Base-by-base conservation (phyloP, 805 yeast genomes). In the Huiozyma naganishii region DNA sequence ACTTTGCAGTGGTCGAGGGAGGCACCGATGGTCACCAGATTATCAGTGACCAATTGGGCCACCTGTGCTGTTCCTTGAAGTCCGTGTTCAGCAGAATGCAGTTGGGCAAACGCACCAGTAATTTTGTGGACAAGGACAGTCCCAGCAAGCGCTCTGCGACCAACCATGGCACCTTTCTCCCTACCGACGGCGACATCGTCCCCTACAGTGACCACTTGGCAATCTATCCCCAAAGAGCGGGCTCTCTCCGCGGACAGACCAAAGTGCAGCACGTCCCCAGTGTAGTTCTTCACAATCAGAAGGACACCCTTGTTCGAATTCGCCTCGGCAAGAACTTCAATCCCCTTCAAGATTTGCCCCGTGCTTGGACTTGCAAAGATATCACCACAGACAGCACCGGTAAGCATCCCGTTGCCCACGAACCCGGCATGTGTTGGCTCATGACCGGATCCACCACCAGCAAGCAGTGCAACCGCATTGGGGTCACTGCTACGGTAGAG, bases 401-500 rank as follows among this genome's bases (percentile, higher is more conserved):
- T 86, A 36, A 89, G 63, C 52, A 83, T 66, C 41, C 94, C 94
- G 10, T 77, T 71, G 9, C 97, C 97, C 23, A 89, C 88, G 60
- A 79, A 89, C 0, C 95, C 97, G 7, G 85, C 89, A 57, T 90
- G 97, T 4, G 88, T 71, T 27, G 97, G 97, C 64, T 89, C 97
- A 58, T 89, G 97, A 40, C 97, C 97, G 10, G 89, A 79, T 28
- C 97, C 97, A 44, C 97, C 97, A 47, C 97, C 96, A 32, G 95
- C 79, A 28, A 89, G 66, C 41, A 89, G 56, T 6, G 85, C 74
- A 37, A 88, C 83, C 54, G 84, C 82, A 28, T 70, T 65, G 43
- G 65, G 48, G 41, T 53, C 48, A 12, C 57, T 59, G 29, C 56
- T 52, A 42, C 72, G 60, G 50, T 57, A 65, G 13, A 68, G 50